Evolutionary conservation across 2,329 filamentous ascomycete genomes (phyloP), one percentile per base, ranked within the genome.

Genomic region (Metarhizium brunneum): DNA sequence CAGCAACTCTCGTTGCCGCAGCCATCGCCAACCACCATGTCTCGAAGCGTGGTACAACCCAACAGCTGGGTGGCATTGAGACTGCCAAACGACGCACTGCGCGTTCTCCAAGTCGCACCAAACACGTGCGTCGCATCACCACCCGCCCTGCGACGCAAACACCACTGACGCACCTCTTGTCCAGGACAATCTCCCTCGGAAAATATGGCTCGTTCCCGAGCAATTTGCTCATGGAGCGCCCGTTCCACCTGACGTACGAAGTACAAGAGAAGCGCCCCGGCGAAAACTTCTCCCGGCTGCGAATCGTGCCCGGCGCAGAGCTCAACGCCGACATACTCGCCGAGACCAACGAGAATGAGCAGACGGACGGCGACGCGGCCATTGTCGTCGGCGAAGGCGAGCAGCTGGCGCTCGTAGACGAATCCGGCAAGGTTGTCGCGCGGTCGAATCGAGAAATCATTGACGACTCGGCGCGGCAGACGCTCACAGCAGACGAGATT

Each of bases 121-220:
- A 82, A 86, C 64, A 84, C 82, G 83, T 86, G 70, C 60, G 68
- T 59, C 50, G 13, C 53, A 52, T 55, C 16, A 40, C 20, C 48
- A 50, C 18, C 52, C 35, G 13, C 10, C 20, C 32, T 13, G 16
- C 40, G 11, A 14, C 43, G 14, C 32, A 53, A 43, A 53, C 18
- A 30, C 57, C 57, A 59, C 64, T 67, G 58, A 69, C 62, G 45
- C 54, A 66, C 10, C 36, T 40, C 32, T 18, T 43, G 43, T 68
- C 43, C 63, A 96, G 92, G 45, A 89, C 84, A 48, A 87, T 97
- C 61, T 90, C 89, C 2, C 78, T 97, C 38, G 91, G 91, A 55
- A 97, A 96, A 81, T 95, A 94, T 69, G 94, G 94, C 60, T 84
- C 84, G 2, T 96, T 99, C 67, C 87, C 90, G 16, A 85, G 89